phyloP scores from a whole-genome alignment of 768 basidiomycete species.

The Termitomyces sp. region DNA sequence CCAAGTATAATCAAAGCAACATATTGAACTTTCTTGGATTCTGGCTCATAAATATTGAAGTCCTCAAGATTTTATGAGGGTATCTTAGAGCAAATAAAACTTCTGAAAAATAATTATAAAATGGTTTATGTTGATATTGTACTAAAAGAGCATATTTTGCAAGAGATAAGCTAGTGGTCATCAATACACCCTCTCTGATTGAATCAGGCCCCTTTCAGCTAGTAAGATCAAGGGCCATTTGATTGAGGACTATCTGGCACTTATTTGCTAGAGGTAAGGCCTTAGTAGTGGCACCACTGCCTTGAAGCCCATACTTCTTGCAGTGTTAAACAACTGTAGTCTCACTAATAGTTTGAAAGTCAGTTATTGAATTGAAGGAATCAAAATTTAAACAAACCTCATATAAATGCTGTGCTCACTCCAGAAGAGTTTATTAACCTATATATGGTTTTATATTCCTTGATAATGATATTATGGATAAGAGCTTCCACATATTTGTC shows the following conservation, averaged over 20 bases:
- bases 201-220: neutral
- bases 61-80: too few relatives aligned
- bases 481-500: neutral
- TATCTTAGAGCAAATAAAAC: too few relatives aligned
- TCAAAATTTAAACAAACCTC: neutral
- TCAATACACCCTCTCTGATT: neutral
- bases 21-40: too few relatives aligned
- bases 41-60: too few relatives aligned
- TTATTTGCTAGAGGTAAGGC: neutral
- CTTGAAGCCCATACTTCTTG: neutral
- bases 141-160: neutral
- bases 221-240: neutral
- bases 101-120: neutral
- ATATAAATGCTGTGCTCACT: neutral
- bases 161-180: neutral
- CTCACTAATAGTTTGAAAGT: neutral
- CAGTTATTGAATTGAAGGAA: neutral
- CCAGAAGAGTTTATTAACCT: neutral
- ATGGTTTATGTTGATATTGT: neutral
- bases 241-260: neutral
- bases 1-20: too few relatives aligned
- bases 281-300: neutral
- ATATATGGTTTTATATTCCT: neutral
- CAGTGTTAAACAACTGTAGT: neutral
- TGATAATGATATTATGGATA: neutral